Evolutionary conservation across 2,329 filamentous ascomycete genomes (phyloP).

Genomic region (Dactylellina cionopaga): DNA sequence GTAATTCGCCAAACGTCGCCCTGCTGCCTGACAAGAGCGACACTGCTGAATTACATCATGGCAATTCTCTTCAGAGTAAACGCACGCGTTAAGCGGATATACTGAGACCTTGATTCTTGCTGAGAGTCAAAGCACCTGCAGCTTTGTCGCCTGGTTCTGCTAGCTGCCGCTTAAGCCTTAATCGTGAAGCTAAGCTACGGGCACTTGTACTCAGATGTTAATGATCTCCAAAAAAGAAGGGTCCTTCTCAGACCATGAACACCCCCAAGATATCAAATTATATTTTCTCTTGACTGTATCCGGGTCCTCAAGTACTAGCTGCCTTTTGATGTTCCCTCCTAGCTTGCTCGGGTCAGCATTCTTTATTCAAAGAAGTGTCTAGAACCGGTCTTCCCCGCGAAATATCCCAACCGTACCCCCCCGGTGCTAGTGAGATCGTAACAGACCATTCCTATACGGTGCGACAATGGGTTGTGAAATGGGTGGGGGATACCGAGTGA

Average conservation of each 20-base stretch:
- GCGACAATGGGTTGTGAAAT: slow-evolving; percentile 22
- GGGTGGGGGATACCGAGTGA: slow-evolving; percentile 34
- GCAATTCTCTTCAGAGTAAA: slow-evolving; percentile 21
- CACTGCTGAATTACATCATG: slow-evolving; percentile 42
- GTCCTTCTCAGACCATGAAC: slow-evolving; percentile 28
- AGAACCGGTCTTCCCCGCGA: slow-evolving; percentile 43
- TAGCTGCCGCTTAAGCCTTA: slow-evolving; percentile 20
- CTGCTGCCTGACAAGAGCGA: slow-evolving; percentile 27
- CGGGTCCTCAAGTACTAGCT: slow-evolving; percentile 21
- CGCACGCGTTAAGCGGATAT: slow-evolving; percentile 40
- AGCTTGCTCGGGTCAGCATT: slow-evolving; percentile 43
- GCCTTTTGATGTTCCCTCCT: slow-evolving; percentile 34
- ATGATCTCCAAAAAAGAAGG: slow-evolving; percentile 24
- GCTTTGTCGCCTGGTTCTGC: slow-evolving; percentile 15
- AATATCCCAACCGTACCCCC: slow-evolving; percentile 13
- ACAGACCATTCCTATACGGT: slow-evolving; percentile 44
- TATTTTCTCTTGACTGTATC: slow-evolving; percentile 25
- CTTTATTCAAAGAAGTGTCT: slow-evolving; percentile 43
- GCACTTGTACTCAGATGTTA: slow-evolving; percentile 43
- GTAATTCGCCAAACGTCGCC: background rate
- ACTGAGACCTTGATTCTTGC: slow-evolving; percentile 45
- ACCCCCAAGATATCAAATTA: slow-evolving; percentile 36
- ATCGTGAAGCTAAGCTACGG: slow-evolving; percentile 42
- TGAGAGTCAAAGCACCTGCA: slow-evolving; percentile 18
- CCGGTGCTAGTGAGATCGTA: slow-evolving; percentile 14